These are phyloP conservation scores for Zymoseptoria ardabiliae DNA, from an alignment of 2,329 filamentous ascomycete genomes.

Conservation along the genomic window DNA sequence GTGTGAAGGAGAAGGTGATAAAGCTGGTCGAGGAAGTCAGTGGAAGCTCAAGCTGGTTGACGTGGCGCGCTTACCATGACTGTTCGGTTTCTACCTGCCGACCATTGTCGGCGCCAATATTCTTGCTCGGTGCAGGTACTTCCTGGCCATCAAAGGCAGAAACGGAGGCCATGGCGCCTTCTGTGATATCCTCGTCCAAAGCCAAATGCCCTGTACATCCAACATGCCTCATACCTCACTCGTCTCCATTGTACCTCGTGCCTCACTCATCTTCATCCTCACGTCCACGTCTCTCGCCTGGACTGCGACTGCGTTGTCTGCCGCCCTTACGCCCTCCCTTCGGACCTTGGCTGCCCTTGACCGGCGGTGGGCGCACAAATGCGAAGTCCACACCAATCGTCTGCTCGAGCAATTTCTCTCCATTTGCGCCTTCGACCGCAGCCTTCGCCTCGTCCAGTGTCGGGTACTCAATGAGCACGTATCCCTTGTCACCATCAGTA, in stretches of 20 bases:
- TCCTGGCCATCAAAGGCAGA: too few relatives aligned
- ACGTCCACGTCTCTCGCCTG: constrained; percentile 29
- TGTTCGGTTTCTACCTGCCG: background rate
- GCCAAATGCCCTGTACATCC: background rate
- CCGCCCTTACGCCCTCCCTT: constrained; percentile 27
- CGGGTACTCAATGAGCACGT: constrained; percentile 76
- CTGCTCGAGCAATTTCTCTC: constrained; percentile 72
- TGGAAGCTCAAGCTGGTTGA: background rate
- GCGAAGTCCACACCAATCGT: constrained; percentile 76
- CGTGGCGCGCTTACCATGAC: background rate
- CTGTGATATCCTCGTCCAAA: background rate
- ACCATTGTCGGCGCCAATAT: background rate
- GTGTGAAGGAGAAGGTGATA: background rate
- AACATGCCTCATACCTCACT: too few relatives aligned
- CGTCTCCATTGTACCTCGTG: too few relatives aligned
- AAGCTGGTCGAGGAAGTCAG: background rate
- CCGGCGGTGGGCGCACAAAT: constrained; percentile 71
- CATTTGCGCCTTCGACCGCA: constrained; percentile 74
- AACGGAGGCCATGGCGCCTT: too few relatives aligned
- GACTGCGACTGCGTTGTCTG: constrained; percentile 38
- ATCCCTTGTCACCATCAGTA: constrained; percentile 51
- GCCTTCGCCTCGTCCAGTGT: constrained; percentile 71
- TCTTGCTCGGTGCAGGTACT: background rate
- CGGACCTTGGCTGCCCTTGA: constrained; percentile 36
- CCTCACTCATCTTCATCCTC: constrained; percentile 17